Evolutionary conservation across 164 flowering plant species (phyloP), one percentile per base, ranked within the genome.

Genomic region (Paratinospora sagittata): DNA sequence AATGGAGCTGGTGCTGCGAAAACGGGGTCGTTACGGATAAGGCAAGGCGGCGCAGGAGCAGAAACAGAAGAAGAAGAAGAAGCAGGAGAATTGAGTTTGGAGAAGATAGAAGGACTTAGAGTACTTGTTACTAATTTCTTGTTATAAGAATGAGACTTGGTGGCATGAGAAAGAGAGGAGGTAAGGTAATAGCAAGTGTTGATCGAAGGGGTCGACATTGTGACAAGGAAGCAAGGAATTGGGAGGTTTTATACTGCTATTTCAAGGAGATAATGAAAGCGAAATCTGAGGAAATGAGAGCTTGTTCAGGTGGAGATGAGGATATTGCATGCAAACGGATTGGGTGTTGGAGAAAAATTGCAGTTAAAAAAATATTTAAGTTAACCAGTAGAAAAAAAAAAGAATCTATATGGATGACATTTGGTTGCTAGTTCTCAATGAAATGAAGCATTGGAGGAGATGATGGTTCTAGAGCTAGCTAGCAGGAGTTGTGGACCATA

Each of bases 1-100:
- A 72, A 45, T 0, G 69, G 77, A 73, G 81, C 72, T 6, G 81
- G 77, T 19, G 79, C 79, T 13, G 81, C 81, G 64, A 76, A 73
- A 24, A 79, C 79, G 0, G 81, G 81, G 10, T 63, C 57, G 79
- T 65, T 70, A 21, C 79, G 76, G 45, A 76, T 76, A 12, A 79
- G 77, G 41, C 72, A 75, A 10, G 78, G 75, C 60, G 72, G 57
- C 39, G 45, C 16, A 34, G 70, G 27, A 14, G 61, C 17, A n/a
- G n/a, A n/a, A n/a, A n/a, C n/a, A n/a, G n/a, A n/a, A n/a, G n/a
- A n/a, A n/a, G n/a, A n/a, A n/a, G n/a, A n/a, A n/a, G n/a, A n/a
- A n/a, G n/a, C n/a, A n/a, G n/a, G n/a, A 27, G 78, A 70, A 57
- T 58, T 67, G 43, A 66, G 65, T 27, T 33, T 33, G 23, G 27